Evolutionary conservation across 192 early-diverging fungal species (phyloP).

Genomic region (Umbelopsis ramanniana): DNA sequence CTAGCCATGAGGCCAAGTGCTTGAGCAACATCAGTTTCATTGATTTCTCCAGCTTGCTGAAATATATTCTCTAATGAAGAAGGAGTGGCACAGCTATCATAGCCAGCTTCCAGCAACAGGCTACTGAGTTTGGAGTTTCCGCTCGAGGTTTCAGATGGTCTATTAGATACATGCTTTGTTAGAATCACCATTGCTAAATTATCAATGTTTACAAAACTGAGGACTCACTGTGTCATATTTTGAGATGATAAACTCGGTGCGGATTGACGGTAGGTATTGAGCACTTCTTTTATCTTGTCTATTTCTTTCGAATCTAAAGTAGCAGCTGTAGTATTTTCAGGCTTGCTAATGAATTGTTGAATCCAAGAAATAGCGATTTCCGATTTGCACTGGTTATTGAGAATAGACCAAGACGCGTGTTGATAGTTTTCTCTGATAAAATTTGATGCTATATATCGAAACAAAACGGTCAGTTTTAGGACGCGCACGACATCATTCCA

Average conservation of each 20-base stretch:
- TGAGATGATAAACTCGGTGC: background rate
- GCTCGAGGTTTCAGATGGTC: conserved; percentile 41
- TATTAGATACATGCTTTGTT: background rate
- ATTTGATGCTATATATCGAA: background rate
- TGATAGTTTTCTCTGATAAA: conserved; percentile 6
- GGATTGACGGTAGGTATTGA: conserved; percentile 1
- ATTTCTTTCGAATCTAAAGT: conserved; percentile 9
- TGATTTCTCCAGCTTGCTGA: conserved; percentile 42
- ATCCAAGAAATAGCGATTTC: conserved; percentile 15
- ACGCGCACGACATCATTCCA: background rate
- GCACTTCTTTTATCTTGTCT: conserved; percentile 19
- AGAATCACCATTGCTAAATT: conserved; percentile 14
- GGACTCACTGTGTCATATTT: conserved; percentile 11
- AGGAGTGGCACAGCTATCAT: conserved; percentile 49
- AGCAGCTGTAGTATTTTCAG: conserved; percentile 7
- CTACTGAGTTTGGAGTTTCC: conserved; percentile 41
- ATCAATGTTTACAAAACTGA: background rate
- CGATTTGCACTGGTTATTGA: conserved; percentile 21
- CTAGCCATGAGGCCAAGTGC: conserved; percentile 67
- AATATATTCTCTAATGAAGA: conserved; percentile 48
- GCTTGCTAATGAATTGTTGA: conserved; percentile 13
- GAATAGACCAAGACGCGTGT: conserved; percentile 2
- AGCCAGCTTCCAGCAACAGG: conserved; percentile 55
- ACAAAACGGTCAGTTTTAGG: background rate
- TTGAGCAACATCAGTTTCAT: conserved; percentile 62